Conservation (phyloP, 306 rosid species). For the Pyrus pyrifolia region DNA sequence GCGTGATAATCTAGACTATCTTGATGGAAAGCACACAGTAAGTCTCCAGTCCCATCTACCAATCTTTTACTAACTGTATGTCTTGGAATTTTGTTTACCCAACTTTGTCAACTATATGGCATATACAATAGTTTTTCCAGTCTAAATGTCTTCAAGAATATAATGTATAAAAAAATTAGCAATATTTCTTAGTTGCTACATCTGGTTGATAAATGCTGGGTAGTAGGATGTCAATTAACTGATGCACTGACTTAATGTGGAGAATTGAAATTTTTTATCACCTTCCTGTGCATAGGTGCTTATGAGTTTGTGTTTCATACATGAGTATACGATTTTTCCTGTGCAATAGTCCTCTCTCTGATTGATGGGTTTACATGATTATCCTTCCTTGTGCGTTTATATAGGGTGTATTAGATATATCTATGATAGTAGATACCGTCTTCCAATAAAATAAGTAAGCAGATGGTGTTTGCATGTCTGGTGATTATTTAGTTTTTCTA, state of each 20-base stretch:
- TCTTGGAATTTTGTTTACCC: not conserved
- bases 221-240: not conserved
- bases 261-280: not conserved
- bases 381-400: not conserved
- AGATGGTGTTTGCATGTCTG: not conserved
- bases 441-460: not conserved
- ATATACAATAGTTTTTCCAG: not conserved
- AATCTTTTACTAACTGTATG: not conserved
- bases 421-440: not conserved
- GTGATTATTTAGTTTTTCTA: not conserved
- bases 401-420: not conserved
- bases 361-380: not conserved
- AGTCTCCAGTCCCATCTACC: constrained; percentile 26
- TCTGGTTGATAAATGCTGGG: not conserved
- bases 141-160: not conserved
- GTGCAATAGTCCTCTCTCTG: not conserved
- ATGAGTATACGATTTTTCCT: not conserved
- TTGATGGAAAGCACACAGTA: constrained; percentile 87
- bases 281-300: not conserved
- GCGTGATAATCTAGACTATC: constrained; percentile 92
- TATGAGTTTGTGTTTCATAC: not conserved
- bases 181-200: not conserved
- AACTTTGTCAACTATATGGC: not conserved
- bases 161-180: not conserved
- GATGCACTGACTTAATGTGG: not conserved